These are phyloP conservation scores for Sclerotinia subarctica DNA, from an alignment of 2,329 filamentous ascomycete genomes.

Conservation along the genomic window DNA sequence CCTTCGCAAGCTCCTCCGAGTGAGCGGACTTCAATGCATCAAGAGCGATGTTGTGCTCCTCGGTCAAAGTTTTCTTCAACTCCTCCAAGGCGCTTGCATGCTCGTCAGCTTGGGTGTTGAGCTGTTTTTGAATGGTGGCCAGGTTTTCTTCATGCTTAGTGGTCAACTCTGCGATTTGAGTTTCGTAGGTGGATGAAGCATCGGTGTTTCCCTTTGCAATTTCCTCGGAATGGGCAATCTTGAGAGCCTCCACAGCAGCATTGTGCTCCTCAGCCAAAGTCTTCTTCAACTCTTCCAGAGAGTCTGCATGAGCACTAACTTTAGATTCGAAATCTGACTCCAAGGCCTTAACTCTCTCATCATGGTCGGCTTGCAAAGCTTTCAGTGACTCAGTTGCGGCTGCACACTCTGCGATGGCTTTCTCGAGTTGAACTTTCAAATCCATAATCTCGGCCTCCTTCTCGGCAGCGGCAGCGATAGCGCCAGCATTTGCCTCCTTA, in stretches of 20 bases:
- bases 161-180: conserved; percentile 51
- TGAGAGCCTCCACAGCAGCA: conserved; percentile 48
- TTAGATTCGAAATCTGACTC: conserved; percentile 10
- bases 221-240: conserved; percentile 50
- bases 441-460: conserved; percentile 38
- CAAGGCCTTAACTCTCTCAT: conserved; percentile 6
- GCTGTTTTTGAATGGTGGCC: conserved; percentile 53
- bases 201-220: conserved; percentile 48
- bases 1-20: conserved; percentile 48
- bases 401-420: conserved; percentile 36
- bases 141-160: conserved; percentile 48
- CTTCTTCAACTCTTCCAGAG: conserved; percentile 49
- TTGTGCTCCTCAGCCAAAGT: conserved; percentile 51
- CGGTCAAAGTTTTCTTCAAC: conserved; percentile 48
- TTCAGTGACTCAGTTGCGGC: conserved; percentile 34
- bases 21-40: conserved; percentile 53
- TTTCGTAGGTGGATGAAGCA: conserved; percentile 46
- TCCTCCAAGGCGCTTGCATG: conserved; percentile 43
- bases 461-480: conserved; percentile 37
- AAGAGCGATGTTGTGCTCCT: conserved; percentile 51
- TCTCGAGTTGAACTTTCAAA: conserved; percentile 43
- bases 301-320: conserved; percentile 24
- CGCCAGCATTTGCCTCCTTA: conserved; percentile 45
- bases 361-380: conserved; percentile 39
- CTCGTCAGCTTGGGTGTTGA: conserved; percentile 40